These are phyloP conservation scores for Debaryomycetaceae sp. DNA, from an alignment of 1,139 yeast species.

Conservation along the genomic window DNA sequence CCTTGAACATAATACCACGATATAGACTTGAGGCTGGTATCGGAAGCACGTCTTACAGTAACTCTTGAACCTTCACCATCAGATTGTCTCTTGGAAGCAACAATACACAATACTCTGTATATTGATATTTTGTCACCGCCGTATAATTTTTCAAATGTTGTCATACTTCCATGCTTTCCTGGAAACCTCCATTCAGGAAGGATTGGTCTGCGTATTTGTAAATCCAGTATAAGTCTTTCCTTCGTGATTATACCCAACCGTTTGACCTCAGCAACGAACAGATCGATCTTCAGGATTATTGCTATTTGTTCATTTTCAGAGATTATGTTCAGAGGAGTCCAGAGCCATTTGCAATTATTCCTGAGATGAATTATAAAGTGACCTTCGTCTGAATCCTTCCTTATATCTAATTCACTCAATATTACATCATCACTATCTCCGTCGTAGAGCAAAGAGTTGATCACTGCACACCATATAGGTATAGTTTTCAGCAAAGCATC, in stretches of 20 bases:
- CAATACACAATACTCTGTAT: constrained; percentile 46
- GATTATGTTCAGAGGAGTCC: constrained; percentile 53
- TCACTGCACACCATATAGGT: constrained; percentile 88
- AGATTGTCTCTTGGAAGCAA: constrained; percentile 55
- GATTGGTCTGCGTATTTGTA: constrained; percentile 43
- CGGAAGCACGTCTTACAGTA: constrained; percentile 2
- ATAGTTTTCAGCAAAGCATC: constrained; percentile 84
- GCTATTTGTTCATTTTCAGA: constrained; percentile 56
- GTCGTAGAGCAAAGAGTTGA: constrained; percentile 52
- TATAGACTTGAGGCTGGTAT: constrained; percentile 5
- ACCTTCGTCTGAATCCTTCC: constrained; percentile 9
- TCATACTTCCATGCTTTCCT: constrained; percentile 18
- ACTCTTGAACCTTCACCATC: constrained; percentile 34
- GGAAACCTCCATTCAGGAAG: constrained; percentile 76
- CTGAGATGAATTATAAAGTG: constrained; percentile 9
- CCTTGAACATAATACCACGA: constrained; percentile 70
- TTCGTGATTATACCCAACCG: constrained; percentile 34
- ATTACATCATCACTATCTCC: constrained; percentile 13
- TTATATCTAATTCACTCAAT: constrained; percentile 14
- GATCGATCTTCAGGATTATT: constrained; percentile 48
- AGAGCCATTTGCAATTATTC: constrained; percentile 25
- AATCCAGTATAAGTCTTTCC: constrained; percentile 22
- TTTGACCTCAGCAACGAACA: constrained; percentile 45
- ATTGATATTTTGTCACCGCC: background rate
- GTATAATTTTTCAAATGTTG: background rate